phyloP scores from a whole-genome alignment of 345 rosid species.

The Brassica incana region DNA sequence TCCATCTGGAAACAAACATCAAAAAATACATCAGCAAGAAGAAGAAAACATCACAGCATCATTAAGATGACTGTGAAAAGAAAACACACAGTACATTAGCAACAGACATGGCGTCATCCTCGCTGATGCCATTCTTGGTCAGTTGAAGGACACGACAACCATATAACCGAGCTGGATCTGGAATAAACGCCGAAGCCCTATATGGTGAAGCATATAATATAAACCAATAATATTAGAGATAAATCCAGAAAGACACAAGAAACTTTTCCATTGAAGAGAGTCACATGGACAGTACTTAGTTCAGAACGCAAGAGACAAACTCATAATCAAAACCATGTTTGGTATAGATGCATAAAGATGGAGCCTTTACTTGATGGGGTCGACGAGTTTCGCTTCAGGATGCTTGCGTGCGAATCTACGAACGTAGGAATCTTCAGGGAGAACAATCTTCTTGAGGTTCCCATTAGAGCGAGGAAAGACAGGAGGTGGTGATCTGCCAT shows the following conservation, averaged over 20 bases:
- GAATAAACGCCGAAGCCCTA: slow-evolving; percentile 63
- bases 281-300: not conserved
- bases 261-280: not conserved
- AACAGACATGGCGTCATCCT: slow-evolving; percentile 69
- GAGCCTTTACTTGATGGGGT: slow-evolving; percentile 63
- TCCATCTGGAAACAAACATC: slow-evolving; percentile 55
- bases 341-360: not conserved
- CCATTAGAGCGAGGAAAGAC: slow-evolving; percentile 69
- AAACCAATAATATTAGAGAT: not conserved
- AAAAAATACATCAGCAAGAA: slow-evolving; percentile 4
- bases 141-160: slow-evolving; percentile 74
- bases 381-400: slow-evolving; percentile 57
- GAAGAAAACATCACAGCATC: slow-evolving; percentile 1
- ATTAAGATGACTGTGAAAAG: not conserved
- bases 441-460: slow-evolving; percentile 62
- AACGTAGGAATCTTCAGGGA: slow-evolving; percentile 79
- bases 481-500: slow-evolving; percentile 61
- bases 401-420: slow-evolving; percentile 62
- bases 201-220: not conserved
- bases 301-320: slow-evolving; percentile 4
- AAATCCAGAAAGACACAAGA: not conserved
- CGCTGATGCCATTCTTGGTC: slow-evolving; percentile 73
- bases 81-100: slow-evolving; percentile 64
- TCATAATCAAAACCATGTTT: not conserved
- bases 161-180: slow-evolving; percentile 76